Percentiles rank a stretch among this genome's conserved stretches.
Evolutionary conservation across 1,139 yeast genomes (phyloP).

Genomic region (Lizanozyma gosingica): DNA sequence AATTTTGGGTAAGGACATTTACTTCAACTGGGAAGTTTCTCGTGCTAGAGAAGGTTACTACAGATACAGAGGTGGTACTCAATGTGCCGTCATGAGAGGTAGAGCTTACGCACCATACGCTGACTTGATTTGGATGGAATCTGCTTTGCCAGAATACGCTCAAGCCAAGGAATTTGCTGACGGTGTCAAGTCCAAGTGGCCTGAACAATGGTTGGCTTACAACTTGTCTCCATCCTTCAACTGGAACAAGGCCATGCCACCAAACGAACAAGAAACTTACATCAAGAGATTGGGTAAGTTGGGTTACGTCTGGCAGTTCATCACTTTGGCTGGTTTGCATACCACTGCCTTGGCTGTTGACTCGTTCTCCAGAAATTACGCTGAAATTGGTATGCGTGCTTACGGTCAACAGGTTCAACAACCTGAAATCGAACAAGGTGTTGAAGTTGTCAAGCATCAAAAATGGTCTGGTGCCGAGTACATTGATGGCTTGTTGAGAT

Average conservation of each 20-base stretch:
- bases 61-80: constrained; percentile 94
- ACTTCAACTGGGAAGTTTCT: constrained; percentile 93
- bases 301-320: constrained; percentile 97
- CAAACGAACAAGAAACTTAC: constrained; percentile 83
- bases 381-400: constrained; percentile 88
- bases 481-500: constrained; percentile 81
- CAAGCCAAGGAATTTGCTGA: constrained; percentile 95
- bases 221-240: constrained; percentile 95
- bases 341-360: constrained; percentile 92
- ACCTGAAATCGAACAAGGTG: constrained; percentile 81
- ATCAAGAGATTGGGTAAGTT: constrained; percentile 79
- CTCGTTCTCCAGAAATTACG: constrained; percentile 70
- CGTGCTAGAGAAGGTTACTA: constrained; percentile 97
- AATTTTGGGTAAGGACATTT: constrained; percentile 73
- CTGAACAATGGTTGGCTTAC: constrained; percentile 93
- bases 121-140: constrained; percentile 98
- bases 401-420: constrained; percentile 84
- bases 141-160: constrained; percentile 85
- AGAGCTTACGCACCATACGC: constrained; percentile 93
- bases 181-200: constrained; percentile 74
- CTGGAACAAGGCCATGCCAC: constrained; percentile 93
- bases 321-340: constrained; percentile 95
- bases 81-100: constrained; percentile 96
- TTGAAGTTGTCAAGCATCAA: constrained; percentile 95
- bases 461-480: constrained; percentile 99